These are phyloP conservation scores for Trichomonascus vanleenenianus DNA, from an alignment of 805 yeast species.

Conservation along the genomic window DNA sequence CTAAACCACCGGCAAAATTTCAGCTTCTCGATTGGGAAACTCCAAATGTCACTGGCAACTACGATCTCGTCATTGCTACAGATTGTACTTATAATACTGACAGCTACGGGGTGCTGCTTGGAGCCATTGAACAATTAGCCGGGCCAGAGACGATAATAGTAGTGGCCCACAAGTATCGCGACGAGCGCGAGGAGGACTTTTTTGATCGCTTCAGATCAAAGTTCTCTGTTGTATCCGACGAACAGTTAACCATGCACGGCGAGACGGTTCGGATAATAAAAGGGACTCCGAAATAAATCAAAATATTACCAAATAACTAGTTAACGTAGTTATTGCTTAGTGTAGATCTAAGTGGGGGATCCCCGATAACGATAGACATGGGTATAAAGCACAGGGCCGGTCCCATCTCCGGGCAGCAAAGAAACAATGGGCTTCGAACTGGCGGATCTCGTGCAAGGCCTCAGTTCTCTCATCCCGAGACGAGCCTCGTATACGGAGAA, in stretches of 20 bases:
- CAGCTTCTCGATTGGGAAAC: constrained; percentile 33
- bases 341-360: no score
- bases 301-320: no score
- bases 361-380: not conserved
- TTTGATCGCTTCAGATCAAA: constrained; percentile 10
- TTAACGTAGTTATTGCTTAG: no score
- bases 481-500: constrained; percentile 1
- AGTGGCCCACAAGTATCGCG: constrained; percentile 28
- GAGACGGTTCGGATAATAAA: not conserved
- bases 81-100: constrained; percentile 39
- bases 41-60: constrained; percentile 21
- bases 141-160: constrained; percentile 17
- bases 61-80: constrained; percentile 35
- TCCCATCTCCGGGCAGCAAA: not conserved
- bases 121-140: constrained; percentile 20
- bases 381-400: no score
- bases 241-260: constrained; percentile 1
- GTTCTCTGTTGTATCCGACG: not conserved
- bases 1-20: constrained; percentile 20
- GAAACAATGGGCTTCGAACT: not conserved
- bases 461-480: not conserved
- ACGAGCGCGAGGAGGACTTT: constrained; percentile 16
- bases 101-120: constrained; percentile 31
- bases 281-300: no score
- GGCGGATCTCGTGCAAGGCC: not conserved